Percentiles rank a stretch among this genome's conserved stretches.
These are phyloP conservation scores for Glebionis coronaria DNA, from an alignment of 129 eudicot genomes.

Conservation along the genomic window DNA sequence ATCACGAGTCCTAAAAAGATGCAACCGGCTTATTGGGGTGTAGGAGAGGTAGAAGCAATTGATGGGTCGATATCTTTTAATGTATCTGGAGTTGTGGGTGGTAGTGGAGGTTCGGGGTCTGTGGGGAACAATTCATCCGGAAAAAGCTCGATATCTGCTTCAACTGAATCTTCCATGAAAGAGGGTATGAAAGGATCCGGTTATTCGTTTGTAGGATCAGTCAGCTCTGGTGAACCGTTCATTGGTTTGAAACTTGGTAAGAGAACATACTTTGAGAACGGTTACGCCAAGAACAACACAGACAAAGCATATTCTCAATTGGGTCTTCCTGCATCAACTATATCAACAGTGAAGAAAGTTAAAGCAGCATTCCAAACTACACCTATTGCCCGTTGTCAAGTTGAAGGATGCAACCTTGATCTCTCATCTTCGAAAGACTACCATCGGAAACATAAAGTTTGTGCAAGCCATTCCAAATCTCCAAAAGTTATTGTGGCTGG, in stretches of 20 bases:
- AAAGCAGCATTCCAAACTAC: slow-evolving; percentile 42
- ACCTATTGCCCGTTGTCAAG: slow-evolving; percentile 49
- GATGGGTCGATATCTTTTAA: slow-evolving; percentile 53
- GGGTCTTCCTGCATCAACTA: slow-evolving; percentile 38
- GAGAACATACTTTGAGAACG: slow-evolving; percentile 73
- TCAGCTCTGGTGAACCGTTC: slow-evolving; percentile 61
- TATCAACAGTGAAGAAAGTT: slow-evolving; percentile 50
- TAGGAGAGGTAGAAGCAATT: slow-evolving; percentile 18
- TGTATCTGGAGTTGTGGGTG: slow-evolving; percentile 41
- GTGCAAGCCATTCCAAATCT: slow-evolving; percentile 52
- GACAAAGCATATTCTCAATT: slow-evolving; percentile 34
- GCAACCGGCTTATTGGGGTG: slow-evolving; percentile 23
- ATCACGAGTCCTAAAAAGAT: slow-evolving; percentile 46
- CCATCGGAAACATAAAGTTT: slow-evolving; percentile 54
- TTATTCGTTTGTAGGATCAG: slow-evolving; percentile 42
- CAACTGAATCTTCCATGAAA: slow-evolving; percentile 61
- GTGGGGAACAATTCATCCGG: slow-evolving; percentile 56
- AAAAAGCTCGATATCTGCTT: slow-evolving; percentile 83
- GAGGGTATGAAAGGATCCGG: slow-evolving; percentile 38
- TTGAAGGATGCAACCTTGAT: slow-evolving; percentile 59
- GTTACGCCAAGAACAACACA: slow-evolving; percentile 27
- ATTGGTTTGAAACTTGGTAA: slow-evolving; percentile 80
- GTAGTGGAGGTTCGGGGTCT: slow-evolving; percentile 40
- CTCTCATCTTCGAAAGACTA: slow-evolving; percentile 50
- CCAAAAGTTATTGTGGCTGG: slow-evolving; percentile 57